These are phyloP conservation scores for Beta macrorhiza DNA, from an alignment of 179 eudicot genomes.

Conservation along the genomic window DNA sequence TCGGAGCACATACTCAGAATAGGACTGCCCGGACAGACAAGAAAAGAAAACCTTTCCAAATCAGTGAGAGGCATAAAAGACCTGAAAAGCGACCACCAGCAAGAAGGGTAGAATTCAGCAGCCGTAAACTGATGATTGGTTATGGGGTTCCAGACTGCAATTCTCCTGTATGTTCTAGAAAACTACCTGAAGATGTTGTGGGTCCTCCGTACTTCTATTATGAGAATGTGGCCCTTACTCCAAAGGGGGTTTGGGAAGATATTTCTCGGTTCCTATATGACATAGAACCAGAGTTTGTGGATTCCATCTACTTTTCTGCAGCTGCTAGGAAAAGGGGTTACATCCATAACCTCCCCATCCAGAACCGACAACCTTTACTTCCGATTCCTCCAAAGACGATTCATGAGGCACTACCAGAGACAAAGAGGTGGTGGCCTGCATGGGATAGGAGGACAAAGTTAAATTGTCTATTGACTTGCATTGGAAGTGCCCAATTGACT, in stretches of 20 bases:
- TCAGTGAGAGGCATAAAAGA: not conserved
- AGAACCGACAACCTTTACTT: conserved; percentile 45
- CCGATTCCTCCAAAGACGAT: conserved; percentile 71
- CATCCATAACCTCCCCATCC: conserved; percentile 61
- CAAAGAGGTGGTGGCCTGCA: conserved; percentile 72
- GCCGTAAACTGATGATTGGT: conserved; percentile 68
- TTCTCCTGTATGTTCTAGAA: conserved; percentile 22
- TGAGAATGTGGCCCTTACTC: conserved; percentile 71
- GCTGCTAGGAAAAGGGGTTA: conserved; percentile 78
- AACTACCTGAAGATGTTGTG: conserved; percentile 42
- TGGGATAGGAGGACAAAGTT: conserved; percentile 66
- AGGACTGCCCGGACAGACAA: not conserved
- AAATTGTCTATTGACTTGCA: conserved; percentile 63
- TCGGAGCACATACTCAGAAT: not conserved
- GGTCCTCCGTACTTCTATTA: conserved; percentile 71
- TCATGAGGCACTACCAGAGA: conserved; percentile 59
- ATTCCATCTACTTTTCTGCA: conserved; percentile 61
- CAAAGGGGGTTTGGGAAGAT: conserved; percentile 68
- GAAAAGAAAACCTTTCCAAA: conserved; percentile 11
- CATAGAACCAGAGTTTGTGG: conserved; percentile 72
- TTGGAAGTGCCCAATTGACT: conserved; percentile 54
- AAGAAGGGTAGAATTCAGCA: conserved; percentile 15
- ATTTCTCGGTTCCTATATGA: conserved; percentile 58
- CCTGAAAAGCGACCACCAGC: not conserved
- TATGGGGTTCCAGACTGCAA: conserved; percentile 51